These are phyloP conservation scores for Dictyostelium capitatum DNA, from an alignment of 78 protist genomes.

Conservation along the genomic window DNA sequence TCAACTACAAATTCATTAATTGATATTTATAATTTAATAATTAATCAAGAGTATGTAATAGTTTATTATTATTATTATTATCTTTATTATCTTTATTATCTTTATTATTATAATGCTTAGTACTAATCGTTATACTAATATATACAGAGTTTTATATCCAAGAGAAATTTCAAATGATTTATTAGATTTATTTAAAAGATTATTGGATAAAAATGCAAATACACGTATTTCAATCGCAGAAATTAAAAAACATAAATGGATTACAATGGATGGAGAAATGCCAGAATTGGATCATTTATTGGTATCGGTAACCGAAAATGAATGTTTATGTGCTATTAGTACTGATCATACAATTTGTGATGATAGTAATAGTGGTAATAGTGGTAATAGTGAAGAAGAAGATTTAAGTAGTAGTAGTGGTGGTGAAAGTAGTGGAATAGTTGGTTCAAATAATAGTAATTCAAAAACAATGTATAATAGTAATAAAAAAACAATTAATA, in stretches of 20 bases:
- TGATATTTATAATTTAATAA: slow-evolving; percentile 20
- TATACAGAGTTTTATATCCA: slow-evolving; percentile 21
- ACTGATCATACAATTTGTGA: neutral
- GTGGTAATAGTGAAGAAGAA: neutral
- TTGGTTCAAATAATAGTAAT: neutral
- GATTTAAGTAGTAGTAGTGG: slow-evolving; percentile 1
- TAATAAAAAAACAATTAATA: neutral
- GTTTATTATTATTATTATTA: neutral
- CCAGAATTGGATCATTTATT: slow-evolving; percentile 42
- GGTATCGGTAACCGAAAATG: slow-evolving; percentile 55
- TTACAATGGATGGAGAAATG: slow-evolving; percentile 28
- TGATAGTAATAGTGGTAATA: neutral
- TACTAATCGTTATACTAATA: no score
- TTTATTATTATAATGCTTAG: no score
- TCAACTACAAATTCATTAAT: neutral
- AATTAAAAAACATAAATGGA: slow-evolving; percentile 47
- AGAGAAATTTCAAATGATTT: slow-evolving; percentile 67
- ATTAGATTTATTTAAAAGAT: slow-evolving; percentile 31
- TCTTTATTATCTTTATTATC: neutral
- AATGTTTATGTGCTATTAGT: slow-evolving; percentile 9
- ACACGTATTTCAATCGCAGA: slow-evolving; percentile 32
- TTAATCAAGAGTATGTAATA: slow-evolving; percentile 26
- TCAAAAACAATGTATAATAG: neutral
- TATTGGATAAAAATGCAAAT: slow-evolving; percentile 60
- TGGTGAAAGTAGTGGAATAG: slow-evolving; percentile 26